phyloP scores from a whole-genome alignment of 2,329 filamentous ascomycete species.

The Exophiala phaeomuriformis region DNA sequence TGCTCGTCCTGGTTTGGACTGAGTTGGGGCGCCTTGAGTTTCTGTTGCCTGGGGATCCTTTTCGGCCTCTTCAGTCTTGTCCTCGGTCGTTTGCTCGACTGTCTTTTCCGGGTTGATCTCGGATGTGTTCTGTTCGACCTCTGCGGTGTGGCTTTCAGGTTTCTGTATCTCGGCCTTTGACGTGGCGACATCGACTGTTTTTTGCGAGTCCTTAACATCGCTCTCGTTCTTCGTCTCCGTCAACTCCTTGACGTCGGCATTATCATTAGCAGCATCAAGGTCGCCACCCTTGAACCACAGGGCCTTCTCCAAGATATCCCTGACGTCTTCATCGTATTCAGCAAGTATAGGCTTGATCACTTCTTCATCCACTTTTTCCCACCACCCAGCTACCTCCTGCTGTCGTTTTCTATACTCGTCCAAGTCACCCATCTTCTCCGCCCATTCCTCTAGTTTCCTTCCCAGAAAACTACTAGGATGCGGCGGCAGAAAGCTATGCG shows the following conservation, averaged over 20 bases:
- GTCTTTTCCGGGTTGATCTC: no score
- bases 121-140: background rate
- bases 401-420: conserved; percentile 63
- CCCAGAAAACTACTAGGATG: conserved; percentile 82
- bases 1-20: conserved; percentile 4
- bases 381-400: conserved; percentile 72
- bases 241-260: conserved; percentile 12
- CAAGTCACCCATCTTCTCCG: conserved; percentile 63
- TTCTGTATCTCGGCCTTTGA: background rate
- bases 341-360: conserved; percentile 63
- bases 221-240: conserved; percentile 8
- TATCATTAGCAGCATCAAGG: conserved; percentile 26
- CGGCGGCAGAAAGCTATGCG: conserved; percentile 83
- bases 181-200: background rate
- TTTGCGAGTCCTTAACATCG: background rate
- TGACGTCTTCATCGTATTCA: conserved; percentile 37
- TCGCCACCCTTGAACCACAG: conserved; percentile 35
- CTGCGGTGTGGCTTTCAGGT: background rate
- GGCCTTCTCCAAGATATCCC: conserved; percentile 33
- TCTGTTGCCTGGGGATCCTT: background rate
- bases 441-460: conserved; percentile 70
- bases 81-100: background rate
- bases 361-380: conserved; percentile 73
- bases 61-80: background rate
- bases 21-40: background rate